Percentiles rank a stretch among this genome's conserved stretches.
Conservation (phyloP, 75 land plant genomes). For the Sequoia sempervirens region DNA sequence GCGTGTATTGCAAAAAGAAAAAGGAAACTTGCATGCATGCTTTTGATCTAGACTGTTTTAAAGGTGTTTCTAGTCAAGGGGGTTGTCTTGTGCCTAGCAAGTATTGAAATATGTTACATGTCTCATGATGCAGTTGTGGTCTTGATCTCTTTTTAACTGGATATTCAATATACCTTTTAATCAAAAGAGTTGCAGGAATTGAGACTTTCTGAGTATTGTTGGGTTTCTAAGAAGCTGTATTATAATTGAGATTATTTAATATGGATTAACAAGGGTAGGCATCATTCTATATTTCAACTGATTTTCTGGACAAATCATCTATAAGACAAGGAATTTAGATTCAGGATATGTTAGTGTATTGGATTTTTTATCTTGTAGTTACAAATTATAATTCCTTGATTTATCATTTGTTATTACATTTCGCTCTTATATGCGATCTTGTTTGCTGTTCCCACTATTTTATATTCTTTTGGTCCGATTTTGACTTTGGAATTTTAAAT, state of each 20-base stretch:
- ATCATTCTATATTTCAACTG: not conserved
- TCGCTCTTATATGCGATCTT: not conserved
- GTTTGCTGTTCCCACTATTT: not conserved
- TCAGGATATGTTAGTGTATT: not conserved
- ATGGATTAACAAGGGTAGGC: no score
- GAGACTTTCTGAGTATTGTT: not conserved
- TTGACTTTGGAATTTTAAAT: not conserved
- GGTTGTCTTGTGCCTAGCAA: no score
- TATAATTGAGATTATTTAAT: not conserved
- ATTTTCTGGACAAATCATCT: not conserved
- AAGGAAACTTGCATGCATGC: no score
- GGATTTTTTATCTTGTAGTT: not conserved
- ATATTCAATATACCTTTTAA: not conserved
- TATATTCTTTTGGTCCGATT: not conserved
- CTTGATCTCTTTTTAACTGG: not conserved
- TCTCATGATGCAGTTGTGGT: not conserved
- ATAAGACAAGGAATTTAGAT: not conserved
- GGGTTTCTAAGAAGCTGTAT: not conserved
- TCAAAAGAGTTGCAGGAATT: no score
- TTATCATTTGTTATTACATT: not conserved
- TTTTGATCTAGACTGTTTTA: no score
- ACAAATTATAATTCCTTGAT: not conserved
- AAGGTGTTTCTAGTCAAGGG: no score
- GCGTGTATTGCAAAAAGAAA: no score
- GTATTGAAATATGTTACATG: no score